A percentile compares a stretch with the other conserved stretches of the same genome.
phyloP scores from a whole-genome alignment of 2,329 filamentous ascomycete species.

The Geoglossum cookeanum region DNA sequence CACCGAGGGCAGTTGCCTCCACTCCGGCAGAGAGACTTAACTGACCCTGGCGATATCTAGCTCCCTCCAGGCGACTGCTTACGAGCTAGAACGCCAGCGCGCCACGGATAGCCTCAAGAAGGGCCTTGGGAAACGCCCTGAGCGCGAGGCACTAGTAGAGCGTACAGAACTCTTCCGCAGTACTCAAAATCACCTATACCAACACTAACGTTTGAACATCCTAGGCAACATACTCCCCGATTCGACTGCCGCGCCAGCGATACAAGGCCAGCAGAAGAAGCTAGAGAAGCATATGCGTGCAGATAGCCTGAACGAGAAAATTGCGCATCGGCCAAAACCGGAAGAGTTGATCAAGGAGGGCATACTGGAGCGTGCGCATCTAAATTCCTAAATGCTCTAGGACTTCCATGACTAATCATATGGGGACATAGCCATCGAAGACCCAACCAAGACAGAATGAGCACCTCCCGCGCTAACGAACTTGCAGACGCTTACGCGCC shows the following conservation, averaged over 20 bases:
- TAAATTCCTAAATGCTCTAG: neutral
- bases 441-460: constrained; percentile 16
- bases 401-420: neutral
- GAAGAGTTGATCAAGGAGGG: constrained; percentile 63
- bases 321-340: constrained; percentile 56
- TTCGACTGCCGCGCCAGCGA: constrained; percentile 55
- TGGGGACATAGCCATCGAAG: constrained; percentile 29
- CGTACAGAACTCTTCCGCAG: constrained; percentile 31
- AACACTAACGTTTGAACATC: neutral
- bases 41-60: constrained; percentile 17
- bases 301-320: constrained; percentile 72
- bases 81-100: constrained; percentile 45
- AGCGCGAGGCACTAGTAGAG: constrained; percentile 60
- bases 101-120: constrained; percentile 45
- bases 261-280: constrained; percentile 67
- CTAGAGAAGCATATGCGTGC: constrained; percentile 76
- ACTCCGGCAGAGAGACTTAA: no score
- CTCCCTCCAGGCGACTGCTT: constrained; percentile 40
- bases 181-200: constrained; percentile 4
- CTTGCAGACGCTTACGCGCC: neutral
- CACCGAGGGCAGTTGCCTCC: no score
- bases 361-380: constrained; percentile 37
- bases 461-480: neutral
- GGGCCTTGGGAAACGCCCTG: constrained; percentile 40
- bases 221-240: constrained; percentile 73